Evolutionary conservation across 2,329 filamentous ascomycete genomes (phyloP).

Genomic region (Phaeoacremonium minimum): DNA sequence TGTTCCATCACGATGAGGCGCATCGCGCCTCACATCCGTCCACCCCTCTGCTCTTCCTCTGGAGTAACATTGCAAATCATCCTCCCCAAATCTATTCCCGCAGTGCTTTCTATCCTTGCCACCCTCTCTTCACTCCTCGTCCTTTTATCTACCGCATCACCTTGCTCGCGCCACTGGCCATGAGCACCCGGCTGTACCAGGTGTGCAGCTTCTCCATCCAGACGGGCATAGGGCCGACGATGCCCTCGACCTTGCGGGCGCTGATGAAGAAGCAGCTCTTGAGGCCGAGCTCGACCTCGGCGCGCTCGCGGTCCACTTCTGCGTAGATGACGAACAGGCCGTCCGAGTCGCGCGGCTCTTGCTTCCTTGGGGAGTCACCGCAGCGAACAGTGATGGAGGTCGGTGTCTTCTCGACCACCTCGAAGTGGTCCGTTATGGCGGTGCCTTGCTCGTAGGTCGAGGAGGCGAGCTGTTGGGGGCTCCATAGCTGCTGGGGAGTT

Average conservation of each 20-base stretch:
- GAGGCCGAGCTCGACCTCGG: slow-evolving; percentile 58
- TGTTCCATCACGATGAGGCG: too few species aligned
- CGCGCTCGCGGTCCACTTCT: slow-evolving; percentile 51
- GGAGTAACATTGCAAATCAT: too few species aligned
- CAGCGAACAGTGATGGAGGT: slow-evolving; percentile 59
- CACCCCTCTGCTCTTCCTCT: too few species aligned
- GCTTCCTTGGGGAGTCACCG: slow-evolving; percentile 59
- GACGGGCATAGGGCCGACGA: slow-evolving; percentile 24
- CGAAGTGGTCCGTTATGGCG: slow-evolving; percentile 66
- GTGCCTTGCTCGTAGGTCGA: slow-evolving; percentile 60
- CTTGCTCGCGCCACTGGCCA: slow-evolving; percentile 31
- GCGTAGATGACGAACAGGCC: slow-evolving; percentile 64
- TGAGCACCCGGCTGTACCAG: slow-evolving; percentile 36
- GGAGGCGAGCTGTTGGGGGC: slow-evolving; percentile 44
- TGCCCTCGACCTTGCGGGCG: slow-evolving; percentile 25
- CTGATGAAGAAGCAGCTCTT: slow-evolving; percentile 60
- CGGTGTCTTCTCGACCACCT: slow-evolving; percentile 62
- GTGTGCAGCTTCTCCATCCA: slow-evolving; percentile 28
- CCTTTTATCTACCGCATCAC: slow-evolving; percentile 13
- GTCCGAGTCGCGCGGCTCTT: slow-evolving; percentile 52
- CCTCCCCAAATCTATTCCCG: too few species aligned
- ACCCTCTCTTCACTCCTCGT: not conserved
- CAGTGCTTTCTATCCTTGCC: not conserved
- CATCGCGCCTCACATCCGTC: too few species aligned
- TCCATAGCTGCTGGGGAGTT: slow-evolving; percentile 60